Evolutionary conservation across 2,329 filamentous ascomycete genomes (phyloP).

Genomic region (Fusarium coffeatum): DNA sequence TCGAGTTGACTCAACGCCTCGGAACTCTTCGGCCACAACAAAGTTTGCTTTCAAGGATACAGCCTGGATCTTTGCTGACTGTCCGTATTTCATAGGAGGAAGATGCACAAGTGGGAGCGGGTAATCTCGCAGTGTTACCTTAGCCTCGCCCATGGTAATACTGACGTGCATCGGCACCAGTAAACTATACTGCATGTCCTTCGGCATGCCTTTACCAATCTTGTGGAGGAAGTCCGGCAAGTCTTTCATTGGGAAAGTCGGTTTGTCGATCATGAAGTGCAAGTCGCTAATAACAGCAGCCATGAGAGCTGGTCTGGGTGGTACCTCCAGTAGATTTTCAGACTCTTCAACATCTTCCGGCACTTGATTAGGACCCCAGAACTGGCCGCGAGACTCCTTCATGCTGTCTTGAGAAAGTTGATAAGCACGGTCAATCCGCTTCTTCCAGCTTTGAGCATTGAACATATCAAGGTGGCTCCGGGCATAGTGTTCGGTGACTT

Average conservation of each 20-base stretch:
- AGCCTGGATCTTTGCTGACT: slow-evolving; percentile 82
- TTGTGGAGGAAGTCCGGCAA: slow-evolving; percentile 86
- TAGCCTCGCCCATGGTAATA: slow-evolving; percentile 89
- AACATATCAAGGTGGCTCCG: slow-evolving; percentile 78
- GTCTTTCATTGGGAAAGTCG: slow-evolving; percentile 85
- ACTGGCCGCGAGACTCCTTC: slow-evolving; percentile 80
- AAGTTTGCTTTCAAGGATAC: slow-evolving; percentile 90
- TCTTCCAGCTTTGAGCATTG: slow-evolving; percentile 92
- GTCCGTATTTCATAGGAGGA: slow-evolving; percentile 80
- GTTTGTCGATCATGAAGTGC: slow-evolving; percentile 88
- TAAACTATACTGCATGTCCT: slow-evolving; percentile 89
- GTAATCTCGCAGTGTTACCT: slow-evolving; percentile 90
- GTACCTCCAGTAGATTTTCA: slow-evolving; percentile 87
- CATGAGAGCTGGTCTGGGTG: slow-evolving; percentile 86
- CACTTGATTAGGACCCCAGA: slow-evolving; percentile 84
- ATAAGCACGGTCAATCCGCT: slow-evolving; percentile 83
- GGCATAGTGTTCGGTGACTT: slow-evolving; percentile 81
- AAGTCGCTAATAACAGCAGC: slow-evolving; percentile 84
- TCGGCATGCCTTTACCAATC: slow-evolving; percentile 96
- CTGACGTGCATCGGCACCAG: slow-evolving; percentile 90
- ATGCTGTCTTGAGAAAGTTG: slow-evolving; percentile 77
- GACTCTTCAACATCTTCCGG: slow-evolving; percentile 84
- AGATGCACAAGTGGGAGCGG: slow-evolving; percentile 92
- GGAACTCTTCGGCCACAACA: slow-evolving; percentile 93
- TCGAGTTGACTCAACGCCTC: slow-evolving; percentile 81